These are phyloP conservation scores for Naganishia kalamii DNA, from an alignment of 768 basidiomycete species.

Conservation along the genomic window DNA sequence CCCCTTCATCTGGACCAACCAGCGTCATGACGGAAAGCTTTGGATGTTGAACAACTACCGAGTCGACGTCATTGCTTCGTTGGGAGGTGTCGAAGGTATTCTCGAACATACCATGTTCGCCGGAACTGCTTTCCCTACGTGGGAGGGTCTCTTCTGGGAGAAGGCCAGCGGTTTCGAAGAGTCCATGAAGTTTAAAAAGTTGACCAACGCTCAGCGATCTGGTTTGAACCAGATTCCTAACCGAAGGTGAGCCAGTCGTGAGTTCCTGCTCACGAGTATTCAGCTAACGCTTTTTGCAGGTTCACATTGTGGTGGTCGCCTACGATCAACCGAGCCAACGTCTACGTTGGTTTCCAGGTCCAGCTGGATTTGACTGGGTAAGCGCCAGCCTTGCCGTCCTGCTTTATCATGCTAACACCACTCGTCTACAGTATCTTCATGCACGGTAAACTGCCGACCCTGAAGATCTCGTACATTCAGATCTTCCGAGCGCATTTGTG, in stretches of 20 bases:
- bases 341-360: slow-evolving; percentile 98
- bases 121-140: slow-evolving; percentile 86
- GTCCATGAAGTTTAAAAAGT: slow-evolving; percentile 50
- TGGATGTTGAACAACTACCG: slow-evolving; percentile 96
- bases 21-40: slow-evolving; percentile 89
- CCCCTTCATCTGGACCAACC: slow-evolving; percentile 99
- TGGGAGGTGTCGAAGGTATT: slow-evolving; percentile 53
- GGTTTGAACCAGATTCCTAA: slow-evolving; percentile 98
- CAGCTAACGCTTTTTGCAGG: slow-evolving; percentile 46
- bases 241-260: slow-evolving; percentile 50
- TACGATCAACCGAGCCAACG: slow-evolving; percentile 97
- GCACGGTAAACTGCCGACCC: slow-evolving; percentile 86
- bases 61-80: slow-evolving; percentile 82
- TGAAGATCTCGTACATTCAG: slow-evolving; percentile 98
- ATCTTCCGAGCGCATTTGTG: slow-evolving; percentile 99
- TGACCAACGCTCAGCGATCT: slow-evolving; percentile 96
- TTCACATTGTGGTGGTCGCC: slow-evolving; percentile 99
- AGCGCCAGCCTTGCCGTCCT: slow-evolving; percentile 71
- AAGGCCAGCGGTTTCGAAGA: slow-evolving; percentile 69
- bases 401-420: slow-evolving; percentile 29
- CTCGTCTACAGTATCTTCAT: slow-evolving; percentile 46
- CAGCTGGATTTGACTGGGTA: slow-evolving; percentile 84
- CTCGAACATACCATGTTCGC: slow-evolving; percentile 96
- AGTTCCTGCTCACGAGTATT: too few relatives aligned
- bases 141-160: slow-evolving; percentile 98